Evolutionary conservation across 2,329 filamentous ascomycete species (phyloP), one percentile per base, ranked within the genome.

Genomic region (Magnaporthales sp.): DNA sequence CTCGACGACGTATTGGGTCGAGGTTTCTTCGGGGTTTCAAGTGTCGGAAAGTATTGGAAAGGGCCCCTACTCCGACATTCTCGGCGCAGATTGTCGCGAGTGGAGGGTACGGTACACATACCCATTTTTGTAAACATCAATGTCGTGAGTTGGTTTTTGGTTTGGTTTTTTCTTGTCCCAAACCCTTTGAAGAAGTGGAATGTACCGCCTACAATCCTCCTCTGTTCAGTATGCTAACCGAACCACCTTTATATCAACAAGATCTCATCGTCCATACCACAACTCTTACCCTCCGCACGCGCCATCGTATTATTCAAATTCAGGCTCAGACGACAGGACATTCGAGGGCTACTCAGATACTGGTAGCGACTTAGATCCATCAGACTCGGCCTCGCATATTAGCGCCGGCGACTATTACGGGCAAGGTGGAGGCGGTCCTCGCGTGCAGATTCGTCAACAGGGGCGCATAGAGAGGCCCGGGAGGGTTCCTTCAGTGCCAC

Each of bases 351-450:
- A 27, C 61, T 63, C 38, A n/a, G 38, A 46, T 38, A 38, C 5
- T 19, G 65, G 66, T 9, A 82, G 81, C 73, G 84, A 84, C 46
- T 72, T 87, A 69, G 81, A 84, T 2, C 85, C 85, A 15, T 83
- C 81, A 38, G 86, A 89, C 72, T 88, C 86, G 8, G 86, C 85
- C 22, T 88, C 86, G 54, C 38, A 46, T 13, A n/a, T 46, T 7
- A 46, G 38, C 6, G 38, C 38, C 38, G 15, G 15, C 38, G 38
- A 46, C 15, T 46, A 46, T 7, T 46, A 46, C 38, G 15, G 15
- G 5, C 38, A 46, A 13, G 38, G 38, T 10, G 38, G 38, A 46
- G 38, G 38, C 38, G 38, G 38, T 46, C 38, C 38, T 46, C 38
- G 38, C 15, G 15, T 46, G 38, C 38, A 46, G 38, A 46, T 46